phyloP scores from a whole-genome alignment of 2,329 filamentous ascomycete genomes.

The Fusarium succisae region DNA sequence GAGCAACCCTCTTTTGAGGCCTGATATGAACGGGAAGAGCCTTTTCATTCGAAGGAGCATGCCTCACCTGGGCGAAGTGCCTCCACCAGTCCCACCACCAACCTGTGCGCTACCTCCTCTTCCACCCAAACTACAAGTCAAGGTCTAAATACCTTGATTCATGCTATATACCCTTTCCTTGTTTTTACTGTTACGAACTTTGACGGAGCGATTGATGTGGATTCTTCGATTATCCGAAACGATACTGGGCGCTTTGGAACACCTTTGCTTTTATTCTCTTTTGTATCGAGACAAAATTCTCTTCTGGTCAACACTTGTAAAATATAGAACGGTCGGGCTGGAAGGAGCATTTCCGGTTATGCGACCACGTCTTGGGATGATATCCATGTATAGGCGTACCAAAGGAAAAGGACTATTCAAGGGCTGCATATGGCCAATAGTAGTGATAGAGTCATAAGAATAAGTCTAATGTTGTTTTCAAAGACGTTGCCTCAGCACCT shows the following conservation, averaged over 20 bases:
- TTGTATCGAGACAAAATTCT: not conserved
- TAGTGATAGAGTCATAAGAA: not conserved
- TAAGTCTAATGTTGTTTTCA: conserved; percentile 3
- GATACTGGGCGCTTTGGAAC: conserved; percentile 27
- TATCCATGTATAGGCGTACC: conserved; percentile 35
- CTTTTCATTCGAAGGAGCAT: conserved; percentile 57
- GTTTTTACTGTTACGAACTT: conserved; percentile 29
- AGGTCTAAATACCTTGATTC: conserved; percentile 14
- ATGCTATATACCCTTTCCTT: conserved; percentile 17
- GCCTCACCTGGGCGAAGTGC: conserved; percentile 60
- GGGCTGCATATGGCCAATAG: not conserved
- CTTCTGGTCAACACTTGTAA: conserved; percentile 21
- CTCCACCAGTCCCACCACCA: conserved; percentile 64
- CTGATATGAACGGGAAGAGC: conserved; percentile 34
- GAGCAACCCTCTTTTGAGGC: conserved; percentile 35
- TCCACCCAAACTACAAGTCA: conserved; percentile 46
- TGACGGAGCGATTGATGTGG: conserved; percentile 23
- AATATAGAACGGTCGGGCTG: conserved; percentile 31
- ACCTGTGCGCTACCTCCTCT: conserved; percentile 65
- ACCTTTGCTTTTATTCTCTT: conserved; percentile 13
- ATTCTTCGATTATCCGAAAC: conserved; percentile 21
- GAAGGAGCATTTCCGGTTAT: conserved; percentile 29
- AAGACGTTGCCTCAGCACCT: not conserved
- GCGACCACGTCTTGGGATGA: conserved; percentile 35
- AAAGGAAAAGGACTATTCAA: conserved; percentile 2